Evolutionary conservation across 768 basidiomycete species (phyloP).

Genomic region (Leccinum incarnatum): DNA sequence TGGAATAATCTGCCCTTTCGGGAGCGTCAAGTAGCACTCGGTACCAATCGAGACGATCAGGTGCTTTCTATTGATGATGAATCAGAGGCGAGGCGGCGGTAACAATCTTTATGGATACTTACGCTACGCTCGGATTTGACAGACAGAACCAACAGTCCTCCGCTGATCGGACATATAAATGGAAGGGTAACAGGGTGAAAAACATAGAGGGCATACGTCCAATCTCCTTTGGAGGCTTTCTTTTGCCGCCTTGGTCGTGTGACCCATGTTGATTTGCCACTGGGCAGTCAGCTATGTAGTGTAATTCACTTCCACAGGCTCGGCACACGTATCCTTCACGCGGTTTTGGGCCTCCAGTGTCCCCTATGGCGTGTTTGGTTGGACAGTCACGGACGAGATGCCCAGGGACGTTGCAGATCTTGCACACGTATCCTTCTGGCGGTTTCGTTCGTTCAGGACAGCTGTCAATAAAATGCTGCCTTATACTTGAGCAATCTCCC

Average conservation of each 20-base stretch:
- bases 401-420: constrained; percentile 79
- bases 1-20: constrained; percentile 92
- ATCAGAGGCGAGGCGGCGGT: constrained; percentile 9
- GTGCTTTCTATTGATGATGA: constrained; percentile 64
- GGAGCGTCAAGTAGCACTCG: constrained; percentile 94
- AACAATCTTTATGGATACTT: constrained; percentile 29
- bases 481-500: constrained; percentile 4
- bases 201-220: constrained; percentile 55
- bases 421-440: constrained; percentile 85
- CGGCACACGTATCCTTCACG: constrained; percentile 86
- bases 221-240: constrained; percentile 72
- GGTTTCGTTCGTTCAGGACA: constrained; percentile 77
- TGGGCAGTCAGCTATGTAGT: constrained; percentile 87
- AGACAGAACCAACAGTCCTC: constrained; percentile 99
- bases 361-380: constrained; percentile 68
- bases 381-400: constrained; percentile 92
- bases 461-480: constrained; percentile 70
- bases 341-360: constrained; percentile 81
- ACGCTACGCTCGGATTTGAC: constrained; percentile 90
- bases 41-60: constrained; percentile 91
- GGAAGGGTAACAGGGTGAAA: background rate
- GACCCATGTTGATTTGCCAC: constrained; percentile 53
- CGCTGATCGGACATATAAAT: constrained; percentile 43
- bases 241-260: constrained; percentile 32
- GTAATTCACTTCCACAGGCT: constrained; percentile 83